A percentile compares a stretch with the other conserved stretches of the same genome.
Conservation (phyloP, 2,329 filamentous ascomycete genomes). For the Ustilaginoidea virens region DNA sequence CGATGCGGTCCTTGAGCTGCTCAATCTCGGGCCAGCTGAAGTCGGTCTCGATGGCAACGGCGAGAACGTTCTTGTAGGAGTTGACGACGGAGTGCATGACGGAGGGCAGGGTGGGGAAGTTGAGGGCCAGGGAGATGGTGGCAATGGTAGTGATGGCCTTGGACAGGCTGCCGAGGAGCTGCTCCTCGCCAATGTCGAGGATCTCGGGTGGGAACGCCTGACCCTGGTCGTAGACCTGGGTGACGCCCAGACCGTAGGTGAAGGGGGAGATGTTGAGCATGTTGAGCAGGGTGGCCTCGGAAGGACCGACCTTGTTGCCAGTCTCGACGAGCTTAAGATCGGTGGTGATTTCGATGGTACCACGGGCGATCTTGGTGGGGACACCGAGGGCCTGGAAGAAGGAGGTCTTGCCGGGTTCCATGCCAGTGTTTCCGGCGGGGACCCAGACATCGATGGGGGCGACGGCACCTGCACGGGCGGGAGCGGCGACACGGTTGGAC, state of each 20-base stretch:
- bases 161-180: slow-evolving; percentile 74
- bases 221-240: slow-evolving; percentile 95
- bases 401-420: slow-evolving; percentile 99
- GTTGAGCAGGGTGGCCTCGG: slow-evolving; percentile 97
- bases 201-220: slow-evolving; percentile 78
- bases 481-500: slow-evolving; percentile 91
- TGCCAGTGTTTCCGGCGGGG: slow-evolving; percentile 97
- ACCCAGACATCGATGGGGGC: slow-evolving; percentile 88
- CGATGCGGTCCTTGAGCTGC: slow-evolving; percentile 98
- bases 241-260: slow-evolving; percentile 95
- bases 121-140: slow-evolving; percentile 76
- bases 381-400: slow-evolving; percentile 99
- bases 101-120: slow-evolving; percentile 92
- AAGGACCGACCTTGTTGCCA: slow-evolving; percentile 87
- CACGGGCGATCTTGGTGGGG: slow-evolving; percentile 99
- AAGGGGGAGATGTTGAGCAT: slow-evolving; percentile 99
- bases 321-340: slow-evolving; percentile 97
- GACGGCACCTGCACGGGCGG: slow-evolving; percentile 92
- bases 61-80: slow-evolving; percentile 90
- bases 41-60: slow-evolving; percentile 81
- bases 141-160: slow-evolving; percentile 77
- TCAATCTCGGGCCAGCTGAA: slow-evolving; percentile 92
- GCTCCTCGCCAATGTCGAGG: slow-evolving; percentile 86
- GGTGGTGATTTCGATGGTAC: slow-evolving; percentile 99
- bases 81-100: slow-evolving; percentile 96